Evolutionary conservation across 305 asterid genomes (phyloP).

Genomic region (Fraxinus nigra): DNA sequence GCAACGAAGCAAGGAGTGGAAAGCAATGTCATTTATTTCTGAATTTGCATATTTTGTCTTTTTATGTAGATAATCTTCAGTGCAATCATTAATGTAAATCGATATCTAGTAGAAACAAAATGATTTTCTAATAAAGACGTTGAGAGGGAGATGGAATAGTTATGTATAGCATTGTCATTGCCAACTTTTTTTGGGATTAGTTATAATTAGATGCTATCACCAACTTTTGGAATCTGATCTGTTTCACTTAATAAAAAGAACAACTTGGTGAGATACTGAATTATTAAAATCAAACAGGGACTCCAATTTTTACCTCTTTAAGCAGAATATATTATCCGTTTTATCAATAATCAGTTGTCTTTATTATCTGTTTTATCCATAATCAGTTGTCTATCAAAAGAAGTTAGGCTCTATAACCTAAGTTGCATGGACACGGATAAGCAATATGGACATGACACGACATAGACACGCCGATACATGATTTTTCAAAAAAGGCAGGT

Average conservation of each 20-base stretch:
- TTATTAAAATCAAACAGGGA: not conserved
- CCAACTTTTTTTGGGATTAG: not conserved
- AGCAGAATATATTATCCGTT: not conserved
- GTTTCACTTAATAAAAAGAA: not conserved
- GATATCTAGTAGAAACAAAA: not conserved
- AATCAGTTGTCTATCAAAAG: not conserved
- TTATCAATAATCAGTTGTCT: not conserved
- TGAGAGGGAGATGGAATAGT: not conserved
- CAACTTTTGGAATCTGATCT: not conserved
- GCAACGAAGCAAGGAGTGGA: not conserved
- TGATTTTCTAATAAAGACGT: not conserved
- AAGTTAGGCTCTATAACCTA: not conserved
- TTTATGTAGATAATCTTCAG: not conserved
- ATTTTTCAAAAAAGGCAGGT: not conserved
- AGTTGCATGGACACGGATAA: not conserved
- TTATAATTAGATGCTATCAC: not conserved
- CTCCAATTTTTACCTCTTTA: not conserved
- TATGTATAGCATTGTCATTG: not conserved
- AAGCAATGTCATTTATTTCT: not conserved
- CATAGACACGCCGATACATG: not conserved
- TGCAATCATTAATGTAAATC: not conserved
- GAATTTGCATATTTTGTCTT: not conserved
- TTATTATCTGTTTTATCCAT: not conserved
- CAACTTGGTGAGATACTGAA: not conserved
- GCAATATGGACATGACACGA: not conserved